Conservation (phyloP, 495 filamentous ascomycete species). For the Penicillium macrosclerotiorum region DNA sequence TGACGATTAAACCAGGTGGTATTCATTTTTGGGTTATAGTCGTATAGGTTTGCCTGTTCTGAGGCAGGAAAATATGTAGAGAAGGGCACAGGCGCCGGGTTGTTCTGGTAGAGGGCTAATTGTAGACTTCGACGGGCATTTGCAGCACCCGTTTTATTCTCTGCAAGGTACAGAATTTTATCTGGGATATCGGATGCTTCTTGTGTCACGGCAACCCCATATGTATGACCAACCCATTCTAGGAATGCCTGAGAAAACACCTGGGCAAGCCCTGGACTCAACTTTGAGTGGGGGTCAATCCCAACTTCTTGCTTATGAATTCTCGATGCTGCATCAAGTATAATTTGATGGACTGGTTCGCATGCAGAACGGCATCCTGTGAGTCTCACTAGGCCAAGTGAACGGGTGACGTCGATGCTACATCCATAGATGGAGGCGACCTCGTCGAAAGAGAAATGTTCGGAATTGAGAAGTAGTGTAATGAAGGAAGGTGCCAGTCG, state of each 20-base stretch:
- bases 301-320: conserved; percentile 31
- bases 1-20: conserved; percentile 33
- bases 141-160: conserved; percentile 33
- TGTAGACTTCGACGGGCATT: conserved; percentile 38
- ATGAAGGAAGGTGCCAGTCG: conserved; percentile 24
- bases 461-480: conserved; percentile 27
- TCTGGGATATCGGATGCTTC: conserved; percentile 10
- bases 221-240: conserved; percentile 34
- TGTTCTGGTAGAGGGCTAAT: conserved; percentile 25
- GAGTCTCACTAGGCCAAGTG: conserved; percentile 37
- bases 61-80: conserved; percentile 37
- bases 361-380: conserved; percentile 38
- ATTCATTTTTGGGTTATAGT: conserved; percentile 18
- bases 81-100: conserved; percentile 25
- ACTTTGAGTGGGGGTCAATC: conserved; percentile 13
- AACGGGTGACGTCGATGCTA: conserved; percentile 40
- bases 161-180: conserved; percentile 34
- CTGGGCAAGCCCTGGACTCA: conserved; percentile 5
- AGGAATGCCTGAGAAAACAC: conserved; percentile 26
- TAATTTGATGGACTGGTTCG: conserved; percentile 39
- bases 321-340: conserved; percentile 34
- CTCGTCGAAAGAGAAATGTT: conserved; percentile 43
- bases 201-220: conserved; percentile 27
- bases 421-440: conserved; percentile 39
- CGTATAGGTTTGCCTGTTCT: conserved; percentile 19